Base-by-base conservation (phyloP, 2,329 filamentous ascomycete species). In the Fusarium paranaense region DNA sequence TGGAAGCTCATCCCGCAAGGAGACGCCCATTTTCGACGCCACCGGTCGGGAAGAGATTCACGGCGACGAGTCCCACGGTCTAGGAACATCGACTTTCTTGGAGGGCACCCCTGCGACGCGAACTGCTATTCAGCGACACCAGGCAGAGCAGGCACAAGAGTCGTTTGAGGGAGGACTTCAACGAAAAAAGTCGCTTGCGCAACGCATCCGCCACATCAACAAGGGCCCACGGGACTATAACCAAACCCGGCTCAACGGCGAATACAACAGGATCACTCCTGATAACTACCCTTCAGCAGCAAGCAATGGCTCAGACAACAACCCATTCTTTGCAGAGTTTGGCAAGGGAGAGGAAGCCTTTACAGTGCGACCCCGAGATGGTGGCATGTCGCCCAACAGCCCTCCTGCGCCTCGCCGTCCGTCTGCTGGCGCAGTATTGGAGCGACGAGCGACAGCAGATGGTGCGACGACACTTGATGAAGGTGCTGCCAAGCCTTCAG, bases 71-170 rank as follows among this genome's bases (percentile, higher is more conserved):
- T 92, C 91, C 5, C 86, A 94, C 70, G 97, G 97, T 11, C 85
- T 99, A 9, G 97, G 97, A 62, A 98, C 95, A 2, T 97, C 95
- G 37, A 99, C 97, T 3, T 98, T 98, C 87, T 85, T 99, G 25
- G 97, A 99, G 78, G 97, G 97, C 38, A 93, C 97, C 2, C 96
- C 97, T 16, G 97, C 95, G 32, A 93, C 95, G 32, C 91, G 91
- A 76, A 90, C 91, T 9, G 94, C 93, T 20, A 94, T 98, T 63
- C 90, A 94, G 81, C 91, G 93, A 70, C 91, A 91, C 59, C 90
- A 96, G 78, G 92, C 89, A 35, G 95, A 92, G 77, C 84, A 94
- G 70, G 88, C 87, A 8, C 89, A 88, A 20, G 89, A 92, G 54
- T 88, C 89, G 67, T 80, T 85, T 64, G 83, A 88, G 25, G 84